A percentile compares a stretch with the other conserved stretches of the same genome.
phyloP scores from a whole-genome alignment of 495 filamentous ascomycete genomes.

The Pseudoneurospora amorphoporcata region DNA sequence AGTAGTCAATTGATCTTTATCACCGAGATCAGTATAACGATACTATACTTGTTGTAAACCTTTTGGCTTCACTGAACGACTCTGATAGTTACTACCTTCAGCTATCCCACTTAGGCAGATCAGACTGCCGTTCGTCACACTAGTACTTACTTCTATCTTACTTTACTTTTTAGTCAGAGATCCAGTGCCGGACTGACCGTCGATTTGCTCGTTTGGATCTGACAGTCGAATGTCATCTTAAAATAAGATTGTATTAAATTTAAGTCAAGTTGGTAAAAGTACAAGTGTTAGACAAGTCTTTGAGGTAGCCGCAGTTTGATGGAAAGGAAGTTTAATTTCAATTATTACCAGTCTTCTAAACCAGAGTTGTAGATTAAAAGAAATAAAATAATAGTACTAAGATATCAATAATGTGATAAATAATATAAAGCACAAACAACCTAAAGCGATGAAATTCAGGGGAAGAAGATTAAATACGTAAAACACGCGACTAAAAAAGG shows the following conservation, averaged over 20 bases:
- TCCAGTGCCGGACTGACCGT: neutral
- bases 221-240: neutral
- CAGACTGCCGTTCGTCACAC: too few species aligned
- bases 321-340: neutral
- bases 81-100: too few species aligned
- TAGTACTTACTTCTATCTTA: neutral
- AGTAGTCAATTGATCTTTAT: too few species aligned
- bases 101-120: too few species aligned
- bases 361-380: neutral
- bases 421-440: neutral
- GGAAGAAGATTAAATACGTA: neutral
- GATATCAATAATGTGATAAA: neutral
- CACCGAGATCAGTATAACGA: too few species aligned
- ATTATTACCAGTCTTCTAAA: neutral
- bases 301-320: neutral
- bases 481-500: neutral
- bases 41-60: too few species aligned
- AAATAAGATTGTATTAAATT: neutral
- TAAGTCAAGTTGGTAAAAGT: neutral
- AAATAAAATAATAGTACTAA: neutral
- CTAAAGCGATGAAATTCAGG: neutral
- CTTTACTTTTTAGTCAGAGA: neutral
- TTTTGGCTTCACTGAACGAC: too few species aligned
- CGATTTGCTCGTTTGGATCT: neutral
- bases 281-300: neutral